A percentile compares a stretch with the other conserved stretches of the same genome.
These are phyloP conservation scores for Zychaea mexicana DNA, from an alignment of 371 early-diverging fungal species.

Conservation along the genomic window DNA sequence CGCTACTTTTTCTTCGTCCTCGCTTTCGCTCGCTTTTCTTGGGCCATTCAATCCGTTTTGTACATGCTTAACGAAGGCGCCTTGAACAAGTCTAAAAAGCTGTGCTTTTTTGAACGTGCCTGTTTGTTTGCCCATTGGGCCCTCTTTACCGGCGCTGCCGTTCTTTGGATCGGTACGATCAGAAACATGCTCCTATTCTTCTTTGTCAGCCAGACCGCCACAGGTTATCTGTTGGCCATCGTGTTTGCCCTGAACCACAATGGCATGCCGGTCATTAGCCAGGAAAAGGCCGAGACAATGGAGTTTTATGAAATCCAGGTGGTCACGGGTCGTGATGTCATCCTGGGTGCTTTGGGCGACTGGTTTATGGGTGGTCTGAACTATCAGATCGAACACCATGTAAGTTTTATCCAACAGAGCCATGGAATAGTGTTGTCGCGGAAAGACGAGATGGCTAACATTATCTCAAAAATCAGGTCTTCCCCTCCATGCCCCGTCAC, in stretches of 20 bases:
- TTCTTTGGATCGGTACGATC: constrained; percentile 56
- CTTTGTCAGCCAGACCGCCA: constrained; percentile 67
- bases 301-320: constrained; percentile 82
- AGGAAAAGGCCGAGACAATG: constrained; percentile 68
- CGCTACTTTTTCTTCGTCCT: constrained; percentile 82
- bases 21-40: constrained; percentile 78
- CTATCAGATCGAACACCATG: constrained; percentile 83
- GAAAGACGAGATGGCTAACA: constrained; percentile 1
- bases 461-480: constrained; percentile 41
- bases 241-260: constrained; percentile 90
- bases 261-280: constrained; percentile 85
- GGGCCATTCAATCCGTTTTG: constrained; percentile 72
- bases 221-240: constrained; percentile 79
- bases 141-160: constrained; percentile 63
- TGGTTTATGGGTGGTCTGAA: constrained; percentile 90
- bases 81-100: constrained; percentile 49
- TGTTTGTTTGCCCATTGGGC: constrained; percentile 72
- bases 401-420: constrained; percentile 22
- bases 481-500: constrained; percentile 85
- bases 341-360: constrained; percentile 59
- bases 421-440: neutral
- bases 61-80: constrained; percentile 62
- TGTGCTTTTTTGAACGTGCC: constrained; percentile 60
- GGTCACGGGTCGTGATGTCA: constrained; percentile 82
- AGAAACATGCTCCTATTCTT: constrained; percentile 67